Evolutionary conservation across 495 filamentous ascomycete genomes (phyloP), one percentile per base, ranked within the genome.

Genomic region (Penicillium simplicissimum): DNA sequence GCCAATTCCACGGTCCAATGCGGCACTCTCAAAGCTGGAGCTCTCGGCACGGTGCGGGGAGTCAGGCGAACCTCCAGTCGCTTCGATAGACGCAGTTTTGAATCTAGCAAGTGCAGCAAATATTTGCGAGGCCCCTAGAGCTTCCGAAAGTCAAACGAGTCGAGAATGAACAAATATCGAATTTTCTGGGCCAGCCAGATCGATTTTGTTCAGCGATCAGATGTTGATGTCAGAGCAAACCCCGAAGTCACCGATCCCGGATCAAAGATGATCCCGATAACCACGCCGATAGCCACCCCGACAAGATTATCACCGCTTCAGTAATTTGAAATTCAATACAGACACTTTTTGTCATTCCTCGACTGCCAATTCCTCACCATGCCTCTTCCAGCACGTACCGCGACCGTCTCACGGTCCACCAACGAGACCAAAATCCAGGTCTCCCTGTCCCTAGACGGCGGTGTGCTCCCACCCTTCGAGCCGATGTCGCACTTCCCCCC

Each of bases 371-470:
- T 40, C 11, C 17, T 8, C 59, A 65, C 31, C 52, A 79, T 75
- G 74, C 52, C 75, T 55, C 68, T 78, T 58, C 8, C 74, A 40
- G 74, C 78, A 35, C 90, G 94, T 66, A 92, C 86, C 64, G 86
- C 90, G 19, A 83, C 87, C 59, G 76, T 97, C 67, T 84, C 87
- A 45, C 92, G 95, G 71, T 84, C 88, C 76, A 98, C 95, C 65
- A 97, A 97, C 78, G 95, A 98, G 79, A 98, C 95, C 71, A 96
- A 96, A 74, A 95, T 98, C 75, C 84, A 91, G 68, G 80, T 98
- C 49, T 88, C 90, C n/a, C 82, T 98, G 59, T 93, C 90, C 74
- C 82, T 98, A 52, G 95, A 98, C 72, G 95, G 95, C 69, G 95
- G 95, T 56, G 81, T 79, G 6, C 87, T 97, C 66, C 75, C 78